Evolutionary conservation across 1,284 basidiomycete species (phyloP).

Genomic region (Apiotrichum domesticum): DNA sequence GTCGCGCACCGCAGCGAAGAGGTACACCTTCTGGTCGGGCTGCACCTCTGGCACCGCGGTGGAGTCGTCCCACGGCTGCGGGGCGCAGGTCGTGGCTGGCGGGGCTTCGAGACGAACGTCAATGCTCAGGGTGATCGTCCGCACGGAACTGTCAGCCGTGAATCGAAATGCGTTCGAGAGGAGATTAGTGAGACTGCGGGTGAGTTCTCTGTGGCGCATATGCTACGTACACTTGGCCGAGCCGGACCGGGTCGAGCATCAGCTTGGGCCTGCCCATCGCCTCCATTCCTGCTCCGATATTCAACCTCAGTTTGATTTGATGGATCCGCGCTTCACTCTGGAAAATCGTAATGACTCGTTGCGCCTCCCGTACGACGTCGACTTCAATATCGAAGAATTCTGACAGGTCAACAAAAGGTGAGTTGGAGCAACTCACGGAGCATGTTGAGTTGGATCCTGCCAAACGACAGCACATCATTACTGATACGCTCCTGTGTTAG

Average conservation of each 20-base stretch:
- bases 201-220: background rate
- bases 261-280: constrained; percentile 7
- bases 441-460: constrained; percentile 38
- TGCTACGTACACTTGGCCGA: constrained; percentile 19
- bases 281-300: constrained; percentile 5
- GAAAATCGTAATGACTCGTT: constrained; percentile 32
- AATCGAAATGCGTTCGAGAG: constrained; percentile 29
- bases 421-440: background rate
- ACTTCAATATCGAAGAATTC: constrained; percentile 26
- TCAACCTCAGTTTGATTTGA: constrained; percentile 22
- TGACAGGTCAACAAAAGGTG: background rate
- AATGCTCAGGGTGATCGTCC: constrained; percentile 10
- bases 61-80: background rate
- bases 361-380: constrained; percentile 25
- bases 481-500: constrained; percentile 44
- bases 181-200: constrained; percentile 21
- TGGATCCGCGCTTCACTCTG: constrained; percentile 40
- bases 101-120: constrained; percentile 22
- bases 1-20: constrained; percentile 20
- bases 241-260: constrained; percentile 25
- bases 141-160: constrained; percentile 10
- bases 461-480: constrained; percentile 44
- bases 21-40: constrained; percentile 11
- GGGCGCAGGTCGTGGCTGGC: constrained; percentile 6
- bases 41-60: background rate